Conservation (phyloP, 441 rosid species). For the Gossypium davidsonii region DNA sequence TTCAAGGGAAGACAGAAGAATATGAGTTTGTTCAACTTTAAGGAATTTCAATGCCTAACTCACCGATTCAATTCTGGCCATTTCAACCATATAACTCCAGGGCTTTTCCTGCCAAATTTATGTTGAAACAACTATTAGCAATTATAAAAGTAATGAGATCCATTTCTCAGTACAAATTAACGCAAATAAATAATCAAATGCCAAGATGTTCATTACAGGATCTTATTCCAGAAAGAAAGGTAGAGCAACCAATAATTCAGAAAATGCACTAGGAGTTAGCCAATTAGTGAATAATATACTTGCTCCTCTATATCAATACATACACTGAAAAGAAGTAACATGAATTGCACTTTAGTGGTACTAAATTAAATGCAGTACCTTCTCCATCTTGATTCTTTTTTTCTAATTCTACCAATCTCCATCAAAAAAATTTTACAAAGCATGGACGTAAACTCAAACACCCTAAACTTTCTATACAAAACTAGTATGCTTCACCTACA, state of each 20-base stretch:
- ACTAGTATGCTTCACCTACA: background rate
- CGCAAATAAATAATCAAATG: background rate
- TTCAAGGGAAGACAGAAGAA: background rate
- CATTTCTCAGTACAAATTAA: background rate
- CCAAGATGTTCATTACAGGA: background rate
- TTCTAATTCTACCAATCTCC: background rate
- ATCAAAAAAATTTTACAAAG: background rate
- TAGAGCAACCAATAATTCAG: background rate
- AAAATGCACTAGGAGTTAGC: background rate
- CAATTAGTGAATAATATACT: background rate
- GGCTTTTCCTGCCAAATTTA: constrained; percentile 60
- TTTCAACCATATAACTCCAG: constrained; percentile 82
- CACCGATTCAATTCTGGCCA: constrained; percentile 82
- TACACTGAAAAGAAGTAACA: background rate
- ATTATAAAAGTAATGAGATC: background rate
- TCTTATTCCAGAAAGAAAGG: background rate
- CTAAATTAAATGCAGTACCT: background rate
- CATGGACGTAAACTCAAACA: background rate
- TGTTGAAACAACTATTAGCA: constrained; percentile 9
- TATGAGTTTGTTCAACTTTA: constrained; percentile 15
- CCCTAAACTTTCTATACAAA: background rate
- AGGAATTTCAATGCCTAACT: constrained; percentile 27
- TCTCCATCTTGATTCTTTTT: background rate
- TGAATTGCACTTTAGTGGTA: background rate
- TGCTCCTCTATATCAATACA: background rate